A percentile compares a stretch with the other conserved stretches of the same genome.
Conservation (phyloP, 2,329 filamentous ascomycete species). For the Trichoderma cornu-damae region DNA sequence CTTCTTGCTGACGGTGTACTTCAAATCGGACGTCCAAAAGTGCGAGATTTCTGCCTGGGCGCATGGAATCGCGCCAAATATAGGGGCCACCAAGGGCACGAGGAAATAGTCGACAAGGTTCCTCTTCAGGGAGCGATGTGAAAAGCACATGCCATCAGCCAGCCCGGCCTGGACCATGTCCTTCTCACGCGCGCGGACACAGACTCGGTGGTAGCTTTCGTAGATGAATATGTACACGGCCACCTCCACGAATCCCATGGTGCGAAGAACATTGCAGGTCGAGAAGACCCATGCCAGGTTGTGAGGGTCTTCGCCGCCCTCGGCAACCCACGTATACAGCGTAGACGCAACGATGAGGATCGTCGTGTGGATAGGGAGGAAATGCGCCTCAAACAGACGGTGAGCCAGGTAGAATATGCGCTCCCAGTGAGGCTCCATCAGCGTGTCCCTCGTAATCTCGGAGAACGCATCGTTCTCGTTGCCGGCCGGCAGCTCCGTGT, state of each 20-base stretch:
- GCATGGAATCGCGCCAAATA: conserved; percentile 64
- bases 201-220: conserved; percentile 60
- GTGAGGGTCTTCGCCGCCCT: conserved; percentile 47
- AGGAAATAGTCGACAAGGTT: conserved; percentile 59
- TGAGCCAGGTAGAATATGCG: conserved; percentile 56
- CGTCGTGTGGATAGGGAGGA: conserved; percentile 62
- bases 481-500: conserved; percentile 40
- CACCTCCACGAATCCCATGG: conserved; percentile 57
- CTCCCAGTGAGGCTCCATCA: conserved; percentile 50
- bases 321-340: conserved; percentile 52
- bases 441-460: conserved; percentile 47
- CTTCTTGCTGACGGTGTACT: conserved; percentile 69
- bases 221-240: conserved; percentile 61
- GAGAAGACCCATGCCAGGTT: conserved; percentile 55
- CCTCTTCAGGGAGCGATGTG: conserved; percentile 49
- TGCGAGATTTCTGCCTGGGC: conserved; percentile 64
- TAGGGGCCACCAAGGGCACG: conserved; percentile 61
- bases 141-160: conserved; percentile 61
- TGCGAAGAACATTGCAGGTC: conserved; percentile 55
- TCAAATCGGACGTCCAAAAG: conserved; percentile 63
- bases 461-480: conserved; percentile 52
- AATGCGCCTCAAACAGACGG: conserved; percentile 69
- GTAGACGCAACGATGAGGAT: conserved; percentile 59
- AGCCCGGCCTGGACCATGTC: conserved; percentile 64
- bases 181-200: conserved; percentile 54